Evolutionary conservation across 768 basidiomycete species (phyloP), one percentile per base, ranked within the genome.

Genomic region (Antrodiella citrinella): DNA sequence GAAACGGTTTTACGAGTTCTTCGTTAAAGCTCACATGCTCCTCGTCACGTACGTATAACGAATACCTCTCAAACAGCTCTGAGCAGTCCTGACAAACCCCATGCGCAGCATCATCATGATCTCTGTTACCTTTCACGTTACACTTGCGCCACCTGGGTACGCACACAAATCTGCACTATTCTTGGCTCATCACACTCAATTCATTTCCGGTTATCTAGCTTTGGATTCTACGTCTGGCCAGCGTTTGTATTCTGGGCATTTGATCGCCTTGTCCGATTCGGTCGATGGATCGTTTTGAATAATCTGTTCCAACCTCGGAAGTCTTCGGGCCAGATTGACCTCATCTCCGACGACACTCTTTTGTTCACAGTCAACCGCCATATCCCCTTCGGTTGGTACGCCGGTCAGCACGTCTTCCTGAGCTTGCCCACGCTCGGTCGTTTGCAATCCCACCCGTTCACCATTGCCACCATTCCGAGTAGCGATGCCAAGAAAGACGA

Each of bases 351-450:
- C 39, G 70, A 75, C 57, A 73, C 72, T 11, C 58, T 73, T 18
- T 70, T 72, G 43, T 60, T 77, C 50, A 70, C 70, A 3, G 57
- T 74, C 23, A 57, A 56, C 21, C 71, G 72, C 25, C 56, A 61
- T 19, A 63, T 75, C 44, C 63, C 59, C 5, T 18, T 69, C 65
- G 63, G 72, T 63, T 77, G 75, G 74, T 66, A 51, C 15, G 69
- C 74, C 19, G 75, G 75, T 15, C 75, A 76, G 55, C 73, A 75
- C 52, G 72, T 71, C 43, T 77, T 73, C 59, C 59, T 77, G 50
- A 69, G 67, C 20, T 57, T 77, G 44, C 75, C 74, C 3, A 63
- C 69, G 1, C 63, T 77, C 46, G 72, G 72, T 57, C 72, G 72
- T 12, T 63, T 68, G 18, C 72, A 76, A 59, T 70, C 72, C 18